Conservation (phyloP, 805 yeast genomes). For the Saturnispora silvae region DNA sequence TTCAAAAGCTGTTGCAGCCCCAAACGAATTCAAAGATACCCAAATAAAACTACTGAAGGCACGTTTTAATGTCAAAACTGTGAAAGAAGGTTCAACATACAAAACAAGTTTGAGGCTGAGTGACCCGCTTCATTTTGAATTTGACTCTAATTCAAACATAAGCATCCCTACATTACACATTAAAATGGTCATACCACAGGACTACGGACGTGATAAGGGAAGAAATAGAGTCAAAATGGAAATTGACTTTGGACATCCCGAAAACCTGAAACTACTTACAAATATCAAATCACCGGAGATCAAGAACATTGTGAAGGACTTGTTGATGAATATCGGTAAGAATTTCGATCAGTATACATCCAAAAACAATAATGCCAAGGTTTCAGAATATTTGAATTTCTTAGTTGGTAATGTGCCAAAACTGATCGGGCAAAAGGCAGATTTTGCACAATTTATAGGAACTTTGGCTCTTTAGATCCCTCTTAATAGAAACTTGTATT, state of each 20-base stretch:
- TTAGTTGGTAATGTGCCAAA: conserved; percentile 26
- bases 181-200: conserved; percentile 24
- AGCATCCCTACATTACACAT: conserved; percentile 20
- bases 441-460: conserved; percentile 15
- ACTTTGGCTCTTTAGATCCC: conserved; percentile 10
- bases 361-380: conserved; percentile 13
- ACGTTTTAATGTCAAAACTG: conserved; percentile 16
- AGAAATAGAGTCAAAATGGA: conserved; percentile 22
- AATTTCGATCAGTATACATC: conserved; percentile 21
- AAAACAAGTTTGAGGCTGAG: conserved; percentile 20
- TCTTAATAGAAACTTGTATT: neutral
- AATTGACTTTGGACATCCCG: conserved; percentile 24
- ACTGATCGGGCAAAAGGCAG: conserved; percentile 21
- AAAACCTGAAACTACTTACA: conserved; percentile 19
- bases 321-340: conserved; percentile 21
- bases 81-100: conserved; percentile 21
- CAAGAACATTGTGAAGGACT: conserved; percentile 24
- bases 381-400: conserved; percentile 25
- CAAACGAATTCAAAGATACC: conserved; percentile 11
- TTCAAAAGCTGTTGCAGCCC: neutral
- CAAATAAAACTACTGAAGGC: conserved; percentile 22
- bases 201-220: conserved; percentile 14
- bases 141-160: conserved; percentile 20
- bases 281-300: conserved; percentile 22
- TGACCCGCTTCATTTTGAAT: conserved; percentile 22